These are phyloP conservation scores for Castanea mollissima DNA, from an alignment of 306 rosid genomes.

Conservation along the genomic window DNA sequence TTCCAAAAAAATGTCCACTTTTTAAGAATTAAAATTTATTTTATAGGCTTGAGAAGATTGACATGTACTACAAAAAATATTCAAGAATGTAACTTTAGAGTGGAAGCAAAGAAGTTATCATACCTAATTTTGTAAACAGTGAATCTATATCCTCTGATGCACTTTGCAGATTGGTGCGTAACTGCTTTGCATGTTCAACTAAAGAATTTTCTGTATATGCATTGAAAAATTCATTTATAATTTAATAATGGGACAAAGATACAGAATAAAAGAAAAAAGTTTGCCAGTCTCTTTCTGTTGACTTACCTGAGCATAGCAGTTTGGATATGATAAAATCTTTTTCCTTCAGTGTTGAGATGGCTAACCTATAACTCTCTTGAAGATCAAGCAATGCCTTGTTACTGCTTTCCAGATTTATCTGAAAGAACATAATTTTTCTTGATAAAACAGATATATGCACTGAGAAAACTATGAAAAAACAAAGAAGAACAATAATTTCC, in stretches of 20 bases:
- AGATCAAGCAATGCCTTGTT: conserved; percentile 63
- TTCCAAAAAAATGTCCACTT: not conserved
- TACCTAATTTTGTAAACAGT: conserved; percentile 69
- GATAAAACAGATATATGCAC: conserved; percentile 8
- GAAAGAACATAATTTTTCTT: conserved; percentile 19
- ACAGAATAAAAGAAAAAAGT: not conserved
- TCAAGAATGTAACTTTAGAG: not conserved
- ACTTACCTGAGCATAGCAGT: conserved; percentile 64
- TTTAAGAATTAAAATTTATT: not conserved
- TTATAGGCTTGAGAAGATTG: not conserved
- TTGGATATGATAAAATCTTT: conserved; percentile 74
- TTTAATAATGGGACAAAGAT: conserved; percentile 5
- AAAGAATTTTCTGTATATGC: conserved; percentile 59
- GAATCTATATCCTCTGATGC: conserved; percentile 70
- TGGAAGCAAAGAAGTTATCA: not conserved
- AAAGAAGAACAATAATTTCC: not conserved
- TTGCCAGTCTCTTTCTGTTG: conserved; percentile 1
- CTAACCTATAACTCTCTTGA: conserved; percentile 55
- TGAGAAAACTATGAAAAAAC: not conserved
- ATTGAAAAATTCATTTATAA: conserved; percentile 17
- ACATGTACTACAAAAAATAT: not conserved
- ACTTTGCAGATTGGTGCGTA: conserved; percentile 61
- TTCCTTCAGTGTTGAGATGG: conserved; percentile 61
- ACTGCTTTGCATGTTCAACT: conserved; percentile 72
- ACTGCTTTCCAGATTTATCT: conserved; percentile 61